These are phyloP conservation scores for Aspergillus indologenus DNA, from an alignment of 495 filamentous ascomycete genomes.

Conservation along the genomic window DNA sequence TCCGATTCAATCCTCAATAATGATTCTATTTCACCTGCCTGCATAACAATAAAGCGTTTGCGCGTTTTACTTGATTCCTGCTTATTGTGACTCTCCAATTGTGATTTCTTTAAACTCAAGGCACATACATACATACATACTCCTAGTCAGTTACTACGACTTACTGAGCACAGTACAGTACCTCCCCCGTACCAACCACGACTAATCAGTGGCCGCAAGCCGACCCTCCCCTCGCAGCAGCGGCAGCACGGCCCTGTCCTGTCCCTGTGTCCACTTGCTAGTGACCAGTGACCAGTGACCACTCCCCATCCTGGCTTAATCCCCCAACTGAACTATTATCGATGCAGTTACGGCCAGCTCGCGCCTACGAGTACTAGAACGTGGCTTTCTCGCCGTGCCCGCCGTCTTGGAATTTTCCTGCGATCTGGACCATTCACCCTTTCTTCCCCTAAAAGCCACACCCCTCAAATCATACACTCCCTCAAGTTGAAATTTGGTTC, in stretches of 20 bases:
- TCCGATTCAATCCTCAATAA: not conserved
- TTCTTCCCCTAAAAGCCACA: not conserved
- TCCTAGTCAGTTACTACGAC: too few relatives aligned
- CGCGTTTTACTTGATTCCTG: not conserved
- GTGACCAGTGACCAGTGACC: slow-evolving; percentile 3
- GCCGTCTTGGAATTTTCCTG: slow-evolving; percentile 5
- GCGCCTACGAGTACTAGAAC: slow-evolving; percentile 26
- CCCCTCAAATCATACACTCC: slow-evolving; percentile 14
- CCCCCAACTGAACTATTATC: slow-evolving; percentile 4
- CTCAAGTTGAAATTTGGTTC: not conserved
- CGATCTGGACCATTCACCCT: not conserved
- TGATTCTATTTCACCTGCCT: not conserved
- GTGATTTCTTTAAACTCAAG: not conserved
- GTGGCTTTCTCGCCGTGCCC: slow-evolving; percentile 13
- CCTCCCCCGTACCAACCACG: not conserved
- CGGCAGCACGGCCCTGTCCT: slow-evolving; percentile 2
- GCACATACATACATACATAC: not conserved
- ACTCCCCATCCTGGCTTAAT: slow-evolving; percentile 10
- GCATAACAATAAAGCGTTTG: not conserved
- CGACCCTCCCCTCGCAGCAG: not conserved
- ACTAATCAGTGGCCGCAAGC: not conserved
- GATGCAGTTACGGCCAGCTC: slow-evolving; percentile 34
- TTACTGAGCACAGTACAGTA: too few relatives aligned
- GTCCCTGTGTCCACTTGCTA: slow-evolving; percentile 6
- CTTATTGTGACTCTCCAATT: not conserved